Evolutionary conservation across 1,284 basidiomycete genomes (phyloP).

Genomic region (Ganoderma leucocontextum): DNA sequence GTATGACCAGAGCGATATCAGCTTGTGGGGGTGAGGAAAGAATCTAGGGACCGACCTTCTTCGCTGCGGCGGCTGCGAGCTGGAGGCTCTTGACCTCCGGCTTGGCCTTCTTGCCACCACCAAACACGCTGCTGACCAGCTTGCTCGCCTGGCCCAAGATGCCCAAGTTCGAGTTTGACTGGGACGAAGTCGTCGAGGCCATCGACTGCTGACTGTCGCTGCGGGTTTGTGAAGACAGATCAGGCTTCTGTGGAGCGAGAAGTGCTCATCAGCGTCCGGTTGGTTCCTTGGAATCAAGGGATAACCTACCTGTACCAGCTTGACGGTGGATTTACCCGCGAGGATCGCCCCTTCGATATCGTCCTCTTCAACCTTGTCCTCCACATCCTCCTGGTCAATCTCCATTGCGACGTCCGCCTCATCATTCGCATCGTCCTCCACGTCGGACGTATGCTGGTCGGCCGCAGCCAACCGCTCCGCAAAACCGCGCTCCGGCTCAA

Average conservation of each 20-base stretch:
- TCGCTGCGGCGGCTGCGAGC: slow-evolving; percentile 82
- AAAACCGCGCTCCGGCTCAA: slow-evolving; percentile 21
- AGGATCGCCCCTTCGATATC: slow-evolving; percentile 53
- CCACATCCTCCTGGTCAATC: slow-evolving; percentile 40
- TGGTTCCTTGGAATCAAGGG: too few relatives aligned
- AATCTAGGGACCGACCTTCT: slow-evolving; percentile 66
- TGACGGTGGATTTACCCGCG: slow-evolving; percentile 48
- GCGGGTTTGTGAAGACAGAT: slow-evolving; percentile 24
- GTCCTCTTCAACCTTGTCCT: slow-evolving; percentile 41
- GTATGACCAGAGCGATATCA: slow-evolving; percentile 14
- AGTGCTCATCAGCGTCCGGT: not conserved
- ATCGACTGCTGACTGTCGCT: slow-evolving; percentile 63
- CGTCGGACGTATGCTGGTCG: slow-evolving; percentile 23
- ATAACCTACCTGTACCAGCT: slow-evolving; percentile 54
- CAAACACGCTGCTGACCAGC: slow-evolving; percentile 67
- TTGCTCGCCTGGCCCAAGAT: slow-evolving; percentile 75
- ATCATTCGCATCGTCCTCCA: slow-evolving; percentile 27
- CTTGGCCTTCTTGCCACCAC: slow-evolving; percentile 75
- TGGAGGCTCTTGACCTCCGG: slow-evolving; percentile 85
- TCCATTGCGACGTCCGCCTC: slow-evolving; percentile 47
- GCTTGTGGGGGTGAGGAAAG: not conserved
- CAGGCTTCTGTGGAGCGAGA: slow-evolving; percentile 23
- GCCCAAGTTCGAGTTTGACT: slow-evolving; percentile 62
- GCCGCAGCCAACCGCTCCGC: slow-evolving; percentile 26
- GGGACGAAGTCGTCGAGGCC: slow-evolving; percentile 52